Evolutionary conservation across 768 basidiomycete species (phyloP).

Genomic region (Phaeotremella fagi): DNA sequence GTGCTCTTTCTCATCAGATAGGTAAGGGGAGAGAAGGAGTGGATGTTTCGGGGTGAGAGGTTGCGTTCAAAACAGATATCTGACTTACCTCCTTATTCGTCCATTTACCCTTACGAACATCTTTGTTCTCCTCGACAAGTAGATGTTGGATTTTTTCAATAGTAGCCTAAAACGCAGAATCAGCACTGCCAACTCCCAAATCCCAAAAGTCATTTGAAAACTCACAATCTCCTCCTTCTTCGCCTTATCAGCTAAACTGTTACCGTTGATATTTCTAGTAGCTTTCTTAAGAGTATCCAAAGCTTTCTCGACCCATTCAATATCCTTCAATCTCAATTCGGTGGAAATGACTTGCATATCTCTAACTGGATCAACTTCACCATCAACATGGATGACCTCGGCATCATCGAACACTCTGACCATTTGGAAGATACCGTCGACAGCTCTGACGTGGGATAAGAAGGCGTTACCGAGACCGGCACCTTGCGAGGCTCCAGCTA

Average conservation of each 20-base stretch:
- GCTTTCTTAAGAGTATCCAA: conserved; percentile 71
- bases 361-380: conserved; percentile 88
- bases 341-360: conserved; percentile 98
- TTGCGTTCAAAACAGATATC: neutral
- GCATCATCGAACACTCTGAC: conserved; percentile 97
- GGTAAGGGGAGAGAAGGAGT: conserved; percentile 11
- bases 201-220: conserved; percentile 6
- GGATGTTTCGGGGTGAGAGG: no score
- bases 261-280: conserved; percentile 66
- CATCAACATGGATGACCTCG: conserved; percentile 99
- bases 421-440: conserved; percentile 98
- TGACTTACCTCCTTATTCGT: conserved; percentile 84
- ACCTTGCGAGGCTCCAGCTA: conserved; percentile 96
- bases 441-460: conserved; percentile 93
- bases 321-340: conserved; percentile 92
- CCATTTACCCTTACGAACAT: conserved; percentile 91
- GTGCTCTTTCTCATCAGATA: conserved; percentile 72
- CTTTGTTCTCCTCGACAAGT: conserved; percentile 72
- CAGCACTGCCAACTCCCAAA: neutral
- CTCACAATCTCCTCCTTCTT: conserved; percentile 91
- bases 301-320: conserved; percentile 95
- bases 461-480: conserved; percentile 97
- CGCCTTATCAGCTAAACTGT: conserved; percentile 83
- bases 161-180: conserved; percentile 57
- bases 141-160: conserved; percentile 79